Percentiles rank a stretch among this genome's conserved stretches.
These are phyloP conservation scores for Rhodotorula paludigena DNA, from an alignment of 768 basidiomycete genomes.

Conservation along the genomic window DNA sequence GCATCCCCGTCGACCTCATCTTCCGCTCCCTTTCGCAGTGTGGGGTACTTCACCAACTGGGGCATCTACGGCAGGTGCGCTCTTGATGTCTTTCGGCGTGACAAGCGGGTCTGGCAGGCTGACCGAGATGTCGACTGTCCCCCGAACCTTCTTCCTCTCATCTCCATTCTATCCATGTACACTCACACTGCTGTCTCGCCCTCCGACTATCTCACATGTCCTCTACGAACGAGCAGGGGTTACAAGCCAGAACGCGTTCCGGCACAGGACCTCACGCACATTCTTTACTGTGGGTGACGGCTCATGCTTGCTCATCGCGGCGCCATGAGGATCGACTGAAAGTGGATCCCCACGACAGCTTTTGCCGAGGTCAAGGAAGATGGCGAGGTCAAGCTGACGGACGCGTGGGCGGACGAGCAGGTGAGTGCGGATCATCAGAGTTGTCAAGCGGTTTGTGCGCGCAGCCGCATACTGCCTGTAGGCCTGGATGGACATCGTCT, in stretches of 20 bases:
- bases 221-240: conserved; percentile 69
- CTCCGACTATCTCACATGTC: no score
- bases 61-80: conserved; percentile 76
- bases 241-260: conserved; percentile 83
- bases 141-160: no score
- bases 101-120: no score
- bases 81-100: no score
- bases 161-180: no score
- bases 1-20: not conserved
- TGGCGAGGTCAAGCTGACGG: conserved; percentile 56
- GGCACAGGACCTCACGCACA: conserved; percentile 66
- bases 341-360: conserved; percentile 52
- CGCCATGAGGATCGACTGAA: conserved; percentile 65
- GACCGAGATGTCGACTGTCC: no score
- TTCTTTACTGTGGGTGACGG: conserved; percentile 36
- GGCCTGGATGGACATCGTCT: not conserved
- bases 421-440: no score
- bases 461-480: no score
- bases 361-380: conserved; percentile 72
- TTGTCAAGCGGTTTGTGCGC: no score
- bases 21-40: not conserved
- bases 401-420: conserved; percentile 87
- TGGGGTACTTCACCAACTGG: conserved; percentile 42
- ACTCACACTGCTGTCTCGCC: no score
- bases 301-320: no score